A percentile compares a stretch with the other conserved stretches of the same genome.
Conservation (phyloP, 1,284 basidiomycete species). For the Trametes hirsuta region DNA sequence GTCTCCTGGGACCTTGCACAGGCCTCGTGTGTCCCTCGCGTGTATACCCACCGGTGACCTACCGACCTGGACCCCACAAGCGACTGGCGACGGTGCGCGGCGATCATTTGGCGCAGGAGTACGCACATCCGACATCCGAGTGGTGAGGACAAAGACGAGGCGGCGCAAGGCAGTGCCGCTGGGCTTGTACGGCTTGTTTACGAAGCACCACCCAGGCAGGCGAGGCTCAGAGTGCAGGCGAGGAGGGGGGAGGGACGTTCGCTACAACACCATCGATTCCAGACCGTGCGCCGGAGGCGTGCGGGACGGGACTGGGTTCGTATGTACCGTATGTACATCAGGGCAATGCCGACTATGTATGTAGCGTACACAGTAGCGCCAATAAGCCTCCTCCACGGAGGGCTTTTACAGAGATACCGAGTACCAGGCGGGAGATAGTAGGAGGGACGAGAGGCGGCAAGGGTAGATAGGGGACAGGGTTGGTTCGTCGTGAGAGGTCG, state of each 20-base stretch:
- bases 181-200: too few species aligned
- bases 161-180: too few species aligned
- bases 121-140: not conserved
- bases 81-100: too few species aligned
- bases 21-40: too few species aligned
- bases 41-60: too few species aligned
- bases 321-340: constrained; percentile 21
- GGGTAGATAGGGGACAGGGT: not conserved
- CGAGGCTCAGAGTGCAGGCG: not conserved
- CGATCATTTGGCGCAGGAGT: too few species aligned
- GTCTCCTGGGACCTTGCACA: too few species aligned
- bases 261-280: constrained; percentile 13
- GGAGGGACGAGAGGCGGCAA: not conserved
- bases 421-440: not conserved
- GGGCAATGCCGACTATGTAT: constrained; percentile 10
- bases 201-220: too few species aligned
- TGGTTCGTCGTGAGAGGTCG: not conserved
- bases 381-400: constrained; percentile 18
- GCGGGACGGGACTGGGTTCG: not conserved
- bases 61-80: too few species aligned
- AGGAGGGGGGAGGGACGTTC: not conserved
- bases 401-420: constrained; percentile 16
- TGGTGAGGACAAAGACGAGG: not conserved
- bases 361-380: constrained; percentile 17
- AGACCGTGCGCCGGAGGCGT: not conserved